These are phyloP conservation scores for Rhizophagus clarus DNA, from an alignment of 192 early-diverging fungal species.

Conservation along the genomic window DNA sequence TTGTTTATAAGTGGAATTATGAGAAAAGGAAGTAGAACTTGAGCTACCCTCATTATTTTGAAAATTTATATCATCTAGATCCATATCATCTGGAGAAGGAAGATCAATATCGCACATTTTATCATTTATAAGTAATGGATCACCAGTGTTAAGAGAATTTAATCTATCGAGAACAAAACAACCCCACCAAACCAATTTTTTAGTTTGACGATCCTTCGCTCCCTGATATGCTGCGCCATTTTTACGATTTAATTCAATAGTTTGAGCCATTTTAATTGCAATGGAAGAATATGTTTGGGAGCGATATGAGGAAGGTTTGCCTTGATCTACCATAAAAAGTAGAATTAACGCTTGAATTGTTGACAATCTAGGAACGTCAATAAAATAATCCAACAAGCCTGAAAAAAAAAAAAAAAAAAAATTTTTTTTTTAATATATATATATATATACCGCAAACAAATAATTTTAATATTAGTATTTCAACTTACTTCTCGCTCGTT, in stretches of 20 bases:
- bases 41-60: neutral
- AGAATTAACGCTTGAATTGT: slow-evolving; percentile 47
- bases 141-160: slow-evolving; percentile 47
- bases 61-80: slow-evolving; percentile 7
- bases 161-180: slow-evolving; percentile 25
- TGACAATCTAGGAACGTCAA: slow-evolving; percentile 45
- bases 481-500: slow-evolving; percentile 24
- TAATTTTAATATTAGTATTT: neutral
- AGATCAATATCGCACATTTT: slow-evolving; percentile 30
- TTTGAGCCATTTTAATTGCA: slow-evolving; percentile 50
- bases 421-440: neutral
- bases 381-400: slow-evolving; percentile 41
- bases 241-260: slow-evolving; percentile 42
- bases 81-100: slow-evolving; percentile 25
- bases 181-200: slow-evolving; percentile 31
- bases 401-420: neutral
- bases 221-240: slow-evolving; percentile 20
- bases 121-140: slow-evolving; percentile 50
- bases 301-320: slow-evolving; percentile 41
- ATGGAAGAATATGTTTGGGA: slow-evolving; percentile 44
- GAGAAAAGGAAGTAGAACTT: slow-evolving; percentile 6
- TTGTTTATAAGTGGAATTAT: slow-evolving; percentile 5
- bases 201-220: slow-evolving; percentile 13
- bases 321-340: slow-evolving; percentile 43
- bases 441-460: too few species aligned